Evolutionary conservation across 371 early-diverging fungal species (phyloP).

Genomic region (Mucor piriformis): DNA sequence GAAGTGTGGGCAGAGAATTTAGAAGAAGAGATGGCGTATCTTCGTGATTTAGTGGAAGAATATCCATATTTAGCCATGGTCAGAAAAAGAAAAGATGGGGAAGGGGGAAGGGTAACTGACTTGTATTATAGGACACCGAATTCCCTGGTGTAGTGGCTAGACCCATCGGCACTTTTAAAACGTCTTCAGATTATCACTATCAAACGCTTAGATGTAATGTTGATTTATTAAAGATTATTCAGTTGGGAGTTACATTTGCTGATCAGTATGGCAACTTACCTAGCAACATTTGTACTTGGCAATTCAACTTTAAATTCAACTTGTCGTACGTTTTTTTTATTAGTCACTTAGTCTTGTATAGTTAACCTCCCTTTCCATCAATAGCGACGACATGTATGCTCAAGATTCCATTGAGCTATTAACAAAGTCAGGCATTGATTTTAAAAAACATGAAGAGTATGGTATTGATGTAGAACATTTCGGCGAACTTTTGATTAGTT

Average conservation of each 20-base stretch:
- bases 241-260: constrained; percentile 97
- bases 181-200: constrained; percentile 97
- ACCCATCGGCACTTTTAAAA: constrained; percentile 96
- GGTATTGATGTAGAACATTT: constrained; percentile 98
- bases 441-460: constrained; percentile 93
- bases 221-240: constrained; percentile 98
- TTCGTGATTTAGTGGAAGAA: constrained; percentile 89
- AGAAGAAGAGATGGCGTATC: constrained; percentile 91
- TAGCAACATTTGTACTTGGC: constrained; percentile 94
- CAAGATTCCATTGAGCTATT: constrained; percentile 99
- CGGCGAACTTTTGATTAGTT: constrained; percentile 97
- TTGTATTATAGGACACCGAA: constrained; percentile 90
- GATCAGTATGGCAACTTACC: constrained; percentile 95
- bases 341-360: not conserved
- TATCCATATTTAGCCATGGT: constrained; percentile 99
- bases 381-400: constrained; percentile 97
- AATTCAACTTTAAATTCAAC: constrained; percentile 99
- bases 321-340: constrained; percentile 61
- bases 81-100: constrained; percentile 13
- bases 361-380: not conserved
- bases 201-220: constrained; percentile 99
- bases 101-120: not conserved
- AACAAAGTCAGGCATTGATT: constrained; percentile 97
- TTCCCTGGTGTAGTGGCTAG: constrained; percentile 99
- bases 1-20: constrained; percentile 99